Base-by-base conservation (phyloP, 805 yeast genomes). In the Sugiyamaella americana region DNA sequence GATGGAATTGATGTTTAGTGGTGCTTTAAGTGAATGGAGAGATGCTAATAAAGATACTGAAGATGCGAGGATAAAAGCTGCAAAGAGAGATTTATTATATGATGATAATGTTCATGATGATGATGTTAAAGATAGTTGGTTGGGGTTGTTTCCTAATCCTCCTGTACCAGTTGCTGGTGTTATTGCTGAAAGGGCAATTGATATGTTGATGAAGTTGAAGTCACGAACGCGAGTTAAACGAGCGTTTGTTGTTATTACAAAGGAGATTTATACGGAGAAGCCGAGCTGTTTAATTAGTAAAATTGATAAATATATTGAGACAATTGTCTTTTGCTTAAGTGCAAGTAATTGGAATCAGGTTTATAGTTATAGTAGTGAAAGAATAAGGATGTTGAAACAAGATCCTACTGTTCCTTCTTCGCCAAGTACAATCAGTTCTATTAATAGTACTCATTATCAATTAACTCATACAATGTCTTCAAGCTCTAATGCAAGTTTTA, bases 271-370 rank as follows among this genome's bases (percentile, higher is more conserved):
- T 18, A 44, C 23, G 35, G 20, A 20, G 36, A 19, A 37, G 8
- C 35, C 49, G 37, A 18, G 34, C 41, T 29, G 48, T 26, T 29
- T 49, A 16, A 37, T 47, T 11, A 19, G 37, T 23, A 47, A 50
- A 30, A 49, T 48, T 35, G 54, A 48, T 44, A 19, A 30, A 20
- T 32, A 38, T 40, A 47, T 45, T 40, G 73, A 70, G 16, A 60
- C 68, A 23, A 60, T 79, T 4, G 53, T 74, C 17, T 60, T 71
- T 34, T 78, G 66, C 56, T 40, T 76, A 5, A 75, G 81, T 1
- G 76, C 80, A 13, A 64, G 80, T 2, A 76, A 78, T 55, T 71
- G 76, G 24, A 44, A 49, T 0, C 76, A 73, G 41, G 73, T 65
- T 48, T 68, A 64, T 22, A 19, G 34, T 13, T 42, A 35, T 39